phyloP scores from a whole-genome alignment of 306 rosid species.

The Cicer pinnatifidum region DNA sequence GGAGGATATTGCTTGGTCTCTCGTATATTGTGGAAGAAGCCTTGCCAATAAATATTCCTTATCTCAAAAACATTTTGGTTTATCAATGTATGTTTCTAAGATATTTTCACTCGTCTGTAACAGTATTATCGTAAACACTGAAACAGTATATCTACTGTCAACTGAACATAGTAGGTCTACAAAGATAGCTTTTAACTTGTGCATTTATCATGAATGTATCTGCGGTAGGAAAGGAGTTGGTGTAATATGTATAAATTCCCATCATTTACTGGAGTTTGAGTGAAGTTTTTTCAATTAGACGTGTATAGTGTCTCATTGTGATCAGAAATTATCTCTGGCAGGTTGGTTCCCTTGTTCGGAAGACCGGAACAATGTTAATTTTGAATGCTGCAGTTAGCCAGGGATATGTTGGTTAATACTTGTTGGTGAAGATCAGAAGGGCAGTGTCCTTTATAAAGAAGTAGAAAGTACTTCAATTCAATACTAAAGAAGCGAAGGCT shows the following conservation, averaged over 20 bases:
- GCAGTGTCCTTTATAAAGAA: background rate
- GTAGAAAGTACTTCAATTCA: slow-evolving; percentile 21
- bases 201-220: slow-evolving; percentile 4
- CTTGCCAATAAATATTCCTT: too few species aligned
- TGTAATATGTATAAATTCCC: background rate
- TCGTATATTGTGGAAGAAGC: too few species aligned
- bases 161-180: background rate
- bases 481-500: slow-evolving; percentile 14
- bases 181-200: slow-evolving; percentile 11
- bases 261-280: too few species aligned
- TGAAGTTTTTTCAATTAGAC: too few species aligned
- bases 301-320: background rate
- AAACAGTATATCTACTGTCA: background rate
- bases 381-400: slow-evolving; percentile 42
- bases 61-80: too few species aligned
- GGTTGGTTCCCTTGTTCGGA: slow-evolving; percentile 18
- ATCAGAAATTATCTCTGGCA: slow-evolving; percentile 31
- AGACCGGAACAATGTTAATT: slow-evolving; percentile 12
- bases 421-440: slow-evolving; percentile 14
- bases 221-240: background rate
- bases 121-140: background rate
- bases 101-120: background rate
- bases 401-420: slow-evolving; percentile 23
- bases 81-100: background rate
- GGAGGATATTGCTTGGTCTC: background rate